phyloP scores from a whole-genome alignment of 73 alveolate genomes.

The Symbiodinium pilosum region DNA sequence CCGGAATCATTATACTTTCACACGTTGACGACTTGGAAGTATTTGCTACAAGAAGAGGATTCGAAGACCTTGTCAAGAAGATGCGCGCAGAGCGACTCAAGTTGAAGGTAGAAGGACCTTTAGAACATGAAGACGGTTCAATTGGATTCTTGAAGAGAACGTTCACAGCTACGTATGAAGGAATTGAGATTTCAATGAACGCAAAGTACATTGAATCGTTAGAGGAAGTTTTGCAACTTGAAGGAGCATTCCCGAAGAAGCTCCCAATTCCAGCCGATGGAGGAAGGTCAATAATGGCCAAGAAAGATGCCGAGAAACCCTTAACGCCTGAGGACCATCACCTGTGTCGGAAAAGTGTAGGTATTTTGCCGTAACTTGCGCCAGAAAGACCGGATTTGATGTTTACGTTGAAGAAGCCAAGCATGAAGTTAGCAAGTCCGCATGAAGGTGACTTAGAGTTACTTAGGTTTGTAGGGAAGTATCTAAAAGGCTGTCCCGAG shows the following conservation, averaged over 20 bases:
- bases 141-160: neutral
- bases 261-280: neutral
- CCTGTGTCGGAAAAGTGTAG: neutral
- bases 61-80: too few relatives aligned
- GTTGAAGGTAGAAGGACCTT: too few relatives aligned
- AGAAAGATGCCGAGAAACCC: neutral
- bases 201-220: neutral
- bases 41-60: neutral
- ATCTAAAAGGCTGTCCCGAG: neutral
- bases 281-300: neutral
- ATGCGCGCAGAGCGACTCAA: neutral
- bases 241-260: neutral
- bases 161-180: too few relatives aligned
- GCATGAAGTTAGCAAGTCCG: neutral
- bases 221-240: neutral
- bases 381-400: neutral
- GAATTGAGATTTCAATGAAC: neutral
- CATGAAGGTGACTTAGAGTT: neutral
- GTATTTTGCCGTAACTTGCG: neutral
- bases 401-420: neutral
- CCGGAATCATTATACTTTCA: neutral
- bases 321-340: neutral
- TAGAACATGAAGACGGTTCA: too few relatives aligned
- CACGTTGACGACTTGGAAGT: neutral
- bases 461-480: neutral